A percentile compares a stretch with the other conserved stretches of the same genome.
These are phyloP conservation scores for Fusarium liriodendri DNA, from an alignment of 2,329 filamentous ascomycete genomes.

Conservation along the genomic window DNA sequence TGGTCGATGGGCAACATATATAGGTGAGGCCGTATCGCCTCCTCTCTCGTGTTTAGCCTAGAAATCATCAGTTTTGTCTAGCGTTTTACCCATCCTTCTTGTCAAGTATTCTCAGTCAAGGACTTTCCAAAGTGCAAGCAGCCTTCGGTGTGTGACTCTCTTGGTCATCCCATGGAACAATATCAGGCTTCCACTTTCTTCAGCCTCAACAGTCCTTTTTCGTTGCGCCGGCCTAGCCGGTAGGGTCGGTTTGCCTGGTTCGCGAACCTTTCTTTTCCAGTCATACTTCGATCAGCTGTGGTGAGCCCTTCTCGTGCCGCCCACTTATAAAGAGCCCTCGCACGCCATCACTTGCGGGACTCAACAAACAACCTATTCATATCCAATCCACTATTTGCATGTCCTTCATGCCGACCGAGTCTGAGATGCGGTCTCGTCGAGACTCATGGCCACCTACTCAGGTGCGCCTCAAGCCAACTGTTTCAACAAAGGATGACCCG, in stretches of 20 bases:
- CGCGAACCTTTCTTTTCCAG: constrained; percentile 26
- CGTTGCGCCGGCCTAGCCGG: constrained; percentile 37
- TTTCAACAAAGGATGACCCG: constrained; percentile 53
- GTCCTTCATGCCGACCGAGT: constrained; percentile 50
- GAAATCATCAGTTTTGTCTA: constrained; percentile 9
- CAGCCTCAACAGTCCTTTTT: constrained; percentile 30
- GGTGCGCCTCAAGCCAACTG: constrained; percentile 57
- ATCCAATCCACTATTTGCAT: constrained; percentile 7
- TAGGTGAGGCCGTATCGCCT: constrained; percentile 27
- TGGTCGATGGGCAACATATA: constrained; percentile 30
- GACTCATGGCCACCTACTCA: constrained; percentile 67
- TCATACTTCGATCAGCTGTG: constrained; percentile 25
- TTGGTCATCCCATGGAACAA: constrained; percentile 33
- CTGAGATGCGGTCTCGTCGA: constrained; percentile 49
- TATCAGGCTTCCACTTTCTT: constrained; percentile 29
- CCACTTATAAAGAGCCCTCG: constrained; percentile 28
- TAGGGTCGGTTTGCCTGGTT: constrained; percentile 29
- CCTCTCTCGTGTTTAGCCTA: constrained; percentile 5
- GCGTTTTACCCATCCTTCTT: constrained; percentile 29
- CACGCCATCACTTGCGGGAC: constrained; percentile 9
- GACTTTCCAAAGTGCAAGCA: constrained; percentile 2
- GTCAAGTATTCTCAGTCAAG: constrained; percentile 13
- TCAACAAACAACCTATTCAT: constrained; percentile 9
- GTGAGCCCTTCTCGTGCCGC: constrained; percentile 10
- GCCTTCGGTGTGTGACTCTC: constrained; percentile 41